A percentile compares a stretch with the other conserved stretches of the same genome.
phyloP scores from a whole-genome alignment of 306 rosid genomes.

The Pterocarpus macrocarpus region DNA sequence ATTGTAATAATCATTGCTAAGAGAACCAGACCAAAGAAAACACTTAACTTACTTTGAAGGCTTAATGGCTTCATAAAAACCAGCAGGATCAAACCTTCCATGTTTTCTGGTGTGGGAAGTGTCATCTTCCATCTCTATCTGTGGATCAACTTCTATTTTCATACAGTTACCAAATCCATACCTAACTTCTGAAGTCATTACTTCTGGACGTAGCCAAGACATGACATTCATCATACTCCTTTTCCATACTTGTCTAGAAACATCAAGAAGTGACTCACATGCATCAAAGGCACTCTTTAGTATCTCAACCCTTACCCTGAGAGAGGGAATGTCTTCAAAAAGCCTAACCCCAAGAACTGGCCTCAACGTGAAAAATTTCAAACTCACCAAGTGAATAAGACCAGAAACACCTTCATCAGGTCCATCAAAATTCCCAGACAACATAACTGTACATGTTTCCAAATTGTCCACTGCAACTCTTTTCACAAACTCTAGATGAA shows the following conservation, averaged over 20 bases:
- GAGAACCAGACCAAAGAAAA: conserved; percentile 40
- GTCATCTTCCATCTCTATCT: conserved; percentile 52
- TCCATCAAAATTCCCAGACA: conserved; percentile 88
- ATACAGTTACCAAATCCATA: conserved; percentile 63
- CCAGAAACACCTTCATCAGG: conserved; percentile 86
- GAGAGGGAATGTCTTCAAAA: conserved; percentile 57
- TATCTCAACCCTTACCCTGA: conserved; percentile 83
- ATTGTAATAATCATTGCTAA: conserved; percentile 12
- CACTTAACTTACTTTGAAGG: conserved; percentile 85
- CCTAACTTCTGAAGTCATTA: conserved; percentile 75
- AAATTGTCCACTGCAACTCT: conserved; percentile 45
- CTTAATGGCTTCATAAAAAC: conserved; percentile 90
- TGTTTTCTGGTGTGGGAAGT: conserved; percentile 43
- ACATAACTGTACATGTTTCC: conserved; percentile 61
- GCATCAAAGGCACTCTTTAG: conserved; percentile 73
- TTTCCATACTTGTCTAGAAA: conserved; percentile 82
- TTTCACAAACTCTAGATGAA: conserved; percentile 72
- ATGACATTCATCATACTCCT: conserved; percentile 86
- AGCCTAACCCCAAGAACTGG: conserved; percentile 63
- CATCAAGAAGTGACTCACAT: conserved; percentile 79
- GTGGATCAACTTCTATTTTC: conserved; percentile 62
- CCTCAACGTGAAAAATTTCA: conserved; percentile 80
- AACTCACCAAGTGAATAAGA: conserved; percentile 80
- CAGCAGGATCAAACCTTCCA: conserved; percentile 73
- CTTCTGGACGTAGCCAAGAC: conserved; percentile 94